Base-by-base conservation (phyloP, 148 eudicot genomes). In the Fagopyrum tataricum region DNA sequence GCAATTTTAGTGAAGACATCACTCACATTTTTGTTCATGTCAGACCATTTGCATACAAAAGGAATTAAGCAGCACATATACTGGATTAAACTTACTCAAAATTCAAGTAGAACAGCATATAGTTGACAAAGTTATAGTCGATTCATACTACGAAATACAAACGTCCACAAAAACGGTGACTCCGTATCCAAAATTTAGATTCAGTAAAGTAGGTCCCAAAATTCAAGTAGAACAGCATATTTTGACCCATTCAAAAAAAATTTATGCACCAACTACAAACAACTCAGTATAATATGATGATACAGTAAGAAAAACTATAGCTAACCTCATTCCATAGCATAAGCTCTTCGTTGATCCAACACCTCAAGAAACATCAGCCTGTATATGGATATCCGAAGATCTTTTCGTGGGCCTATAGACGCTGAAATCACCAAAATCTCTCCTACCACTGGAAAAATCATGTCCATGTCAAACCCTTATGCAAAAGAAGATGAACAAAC, bases 391-490 rank as follows among this genome's bases (percentile, higher is more conserved):
- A 31, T 26, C 14, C 31, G 79, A 56, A 73, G 76, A 76, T 73
- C 69, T 89, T 73, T 84, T 88, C 51, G 79, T 77, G 12, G 91
- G 92, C 55, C 91, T 91, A 74, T 86, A 89, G 14, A 93, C 97
- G 55, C 98, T 93, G 84, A 82, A 93, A 44, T 91, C 95, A 1
- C 98, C 98, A 47, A 91, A 93, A 51, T 91, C 98, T 76, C 98
- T 85, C 77, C 85, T 89, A 71, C 98, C 98, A 84, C 98, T 93
- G 91, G 71, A 49, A 85, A 83, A 80, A 88, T 76, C 68, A 44
- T 56, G 81, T 78, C 79, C 73, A 76, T 75, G 77, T 89, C 82
- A 89, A 76, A 80, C 42, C 81, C 82, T 81, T 82, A 67, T 67
- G 71, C 43, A 67, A 37, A 37, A 67, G 18, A 64, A 64, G 46